Conservation (phyloP, 2,329 filamentous ascomycete genomes). For the Microascus cirrosus region DNA sequence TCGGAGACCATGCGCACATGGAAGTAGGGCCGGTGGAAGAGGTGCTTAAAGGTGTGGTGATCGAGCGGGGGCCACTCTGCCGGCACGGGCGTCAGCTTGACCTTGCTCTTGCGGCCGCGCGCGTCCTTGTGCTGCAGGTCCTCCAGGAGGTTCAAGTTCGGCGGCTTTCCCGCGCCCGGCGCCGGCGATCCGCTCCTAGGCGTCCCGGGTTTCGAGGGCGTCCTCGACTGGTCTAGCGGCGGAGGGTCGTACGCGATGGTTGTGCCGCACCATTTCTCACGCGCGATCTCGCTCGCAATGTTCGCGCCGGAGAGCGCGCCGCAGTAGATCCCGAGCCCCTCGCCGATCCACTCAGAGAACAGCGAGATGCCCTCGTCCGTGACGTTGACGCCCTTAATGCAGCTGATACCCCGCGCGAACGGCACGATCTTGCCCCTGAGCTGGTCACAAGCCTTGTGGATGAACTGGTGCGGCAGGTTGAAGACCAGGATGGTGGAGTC, state of each 20-base stretch:
- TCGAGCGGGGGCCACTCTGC: slow-evolving; percentile 76
- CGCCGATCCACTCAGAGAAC: slow-evolving; percentile 91
- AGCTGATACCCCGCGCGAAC: slow-evolving; percentile 87
- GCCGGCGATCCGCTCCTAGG: slow-evolving; percentile 32
- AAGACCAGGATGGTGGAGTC: slow-evolving; percentile 86
- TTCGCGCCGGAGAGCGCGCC: slow-evolving; percentile 93
- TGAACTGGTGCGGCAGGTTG: slow-evolving; percentile 95
- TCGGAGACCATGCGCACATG: slow-evolving; percentile 89
- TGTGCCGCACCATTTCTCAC: slow-evolving; percentile 94
- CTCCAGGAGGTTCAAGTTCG: slow-evolving; percentile 39
- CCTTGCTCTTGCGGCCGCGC: slow-evolving; percentile 54
- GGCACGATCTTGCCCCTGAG: slow-evolving; percentile 83
- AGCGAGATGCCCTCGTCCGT: slow-evolving; percentile 75
- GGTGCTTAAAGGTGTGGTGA: slow-evolving; percentile 67
- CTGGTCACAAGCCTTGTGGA: slow-evolving; percentile 72
- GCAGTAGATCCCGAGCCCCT: slow-evolving; percentile 88
- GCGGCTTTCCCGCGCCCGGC: slow-evolving; percentile 28
- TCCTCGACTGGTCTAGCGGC: slow-evolving; percentile 63
- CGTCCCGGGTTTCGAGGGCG: slow-evolving; percentile 42
- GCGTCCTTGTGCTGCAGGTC: slow-evolving; percentile 58
- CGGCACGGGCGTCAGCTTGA: slow-evolving; percentile 65
- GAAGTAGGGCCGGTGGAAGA: slow-evolving; percentile 97
- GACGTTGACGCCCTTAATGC: slow-evolving; percentile 96
- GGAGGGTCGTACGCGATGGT: slow-evolving; percentile 95
- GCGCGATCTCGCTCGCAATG: slow-evolving; percentile 88